phyloP scores from a whole-genome alignment of 2,329 filamentous ascomycete species.

The Neofusicoccum cordaticola region DNA sequence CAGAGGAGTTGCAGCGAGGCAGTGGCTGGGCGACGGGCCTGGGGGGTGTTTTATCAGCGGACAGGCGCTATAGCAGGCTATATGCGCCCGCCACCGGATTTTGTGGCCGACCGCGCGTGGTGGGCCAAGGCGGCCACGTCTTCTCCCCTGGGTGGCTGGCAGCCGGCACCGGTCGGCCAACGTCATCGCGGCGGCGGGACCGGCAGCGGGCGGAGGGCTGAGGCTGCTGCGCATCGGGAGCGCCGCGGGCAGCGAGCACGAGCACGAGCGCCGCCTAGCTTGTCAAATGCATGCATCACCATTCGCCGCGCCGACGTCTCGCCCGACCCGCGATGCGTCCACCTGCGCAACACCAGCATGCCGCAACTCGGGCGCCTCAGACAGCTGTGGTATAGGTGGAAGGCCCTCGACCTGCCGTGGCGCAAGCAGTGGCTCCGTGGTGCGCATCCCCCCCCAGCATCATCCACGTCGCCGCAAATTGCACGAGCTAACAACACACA shows the following conservation, averaged over 20 bases:
- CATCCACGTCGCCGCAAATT: neutral
- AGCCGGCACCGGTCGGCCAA: neutral
- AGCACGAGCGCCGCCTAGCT: constrained; percentile 9
- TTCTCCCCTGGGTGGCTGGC: neutral
- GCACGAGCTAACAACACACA: neutral
- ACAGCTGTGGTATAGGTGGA: constrained; percentile 61
- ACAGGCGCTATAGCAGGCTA: neutral
- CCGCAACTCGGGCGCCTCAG: constrained; percentile 30
- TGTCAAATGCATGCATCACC: constrained; percentile 10
- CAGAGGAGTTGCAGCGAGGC: neutral
- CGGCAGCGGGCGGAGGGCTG: neutral
- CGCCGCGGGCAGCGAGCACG: neutral
- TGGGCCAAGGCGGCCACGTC: neutral
- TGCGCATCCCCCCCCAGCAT: constrained; percentile 28
- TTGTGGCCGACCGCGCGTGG: neutral
- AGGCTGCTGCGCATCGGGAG: neutral
- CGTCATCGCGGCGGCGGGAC: neutral
- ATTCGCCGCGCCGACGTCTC: constrained; percentile 1
- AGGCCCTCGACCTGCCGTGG: constrained; percentile 61
- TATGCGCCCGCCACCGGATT: neutral
- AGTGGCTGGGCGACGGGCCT: neutral
- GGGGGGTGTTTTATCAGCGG: neutral
- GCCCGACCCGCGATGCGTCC: neutral
- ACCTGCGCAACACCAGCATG: neutral
- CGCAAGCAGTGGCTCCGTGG: constrained; percentile 58